Base-by-base conservation (phyloP, 768 basidiomycete species). In the Pulveroboletus sp. region DNA sequence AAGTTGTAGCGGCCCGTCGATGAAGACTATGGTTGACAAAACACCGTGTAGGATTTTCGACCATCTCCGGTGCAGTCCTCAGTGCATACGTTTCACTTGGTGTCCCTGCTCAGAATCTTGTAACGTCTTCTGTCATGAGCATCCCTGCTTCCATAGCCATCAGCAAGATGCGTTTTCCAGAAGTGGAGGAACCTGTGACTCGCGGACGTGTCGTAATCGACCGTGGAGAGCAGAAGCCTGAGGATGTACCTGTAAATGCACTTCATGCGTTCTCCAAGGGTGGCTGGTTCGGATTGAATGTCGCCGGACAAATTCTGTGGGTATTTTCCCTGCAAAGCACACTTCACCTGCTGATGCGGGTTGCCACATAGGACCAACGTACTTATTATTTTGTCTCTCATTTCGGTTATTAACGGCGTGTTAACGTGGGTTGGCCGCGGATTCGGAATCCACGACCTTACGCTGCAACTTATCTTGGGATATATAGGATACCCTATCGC, bases 101-200 rank as follows among this genome's bases (percentile, higher is more conserved):
- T 32, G 86, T 91, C 27, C 88, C 88, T 9, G 66, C 88, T 5
- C 78, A 85, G 65, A 93, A 88, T 62, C 74, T 92, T 20, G 74
- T 93, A 58, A 93, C 92, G 3, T 86, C 93, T 6, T 91, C 89
- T 8, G 86, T 94, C 51, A 95, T 95, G 93, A 88, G 85, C 65
- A 95, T 96, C 53, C 93, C 93, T 17, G 93, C 93, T 0, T 93
- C 91, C 13, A 93, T 95, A 64, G 80, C 92, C 2, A 93, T 95
- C 61, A 87, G 85, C 64, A 95, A 95, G 70, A 74, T 94, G 59
- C 88, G 92, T 37, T 56, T 84, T 29, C 93, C 93, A 0, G 93
- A 95, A 71, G 65, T 76, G 23, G 92, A 93, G 17, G 88, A 88
- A 56, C 92, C 92, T 24, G 79, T 92, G 37, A 93, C 92, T 24